Percentiles rank a stretch among this genome's conserved stretches.
These are phyloP conservation scores for Chrysosphaeria jannelii DNA, from an alignment of 2,329 filamentous ascomycete species.

Conservation along the genomic window DNA sequence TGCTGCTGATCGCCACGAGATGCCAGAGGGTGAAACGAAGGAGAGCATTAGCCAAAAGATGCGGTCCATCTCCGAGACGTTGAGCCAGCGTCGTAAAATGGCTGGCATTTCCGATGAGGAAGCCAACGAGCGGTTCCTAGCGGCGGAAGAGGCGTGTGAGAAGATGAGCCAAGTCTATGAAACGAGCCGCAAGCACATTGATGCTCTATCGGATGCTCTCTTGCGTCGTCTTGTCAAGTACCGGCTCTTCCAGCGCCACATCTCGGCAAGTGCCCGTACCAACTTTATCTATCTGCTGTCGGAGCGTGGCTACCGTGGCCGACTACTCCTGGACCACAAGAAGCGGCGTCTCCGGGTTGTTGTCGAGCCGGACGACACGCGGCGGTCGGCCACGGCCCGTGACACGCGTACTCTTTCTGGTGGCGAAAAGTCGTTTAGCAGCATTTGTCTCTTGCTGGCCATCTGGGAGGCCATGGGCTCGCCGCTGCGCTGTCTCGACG, in stretches of 20 bases:
- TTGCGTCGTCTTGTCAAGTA: constrained; percentile 42
- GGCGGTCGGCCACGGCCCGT: constrained; percentile 35
- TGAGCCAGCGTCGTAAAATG: constrained; percentile 23
- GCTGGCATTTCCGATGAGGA: constrained; percentile 34
- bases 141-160: constrained; percentile 11
- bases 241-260: constrained; percentile 52
- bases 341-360: constrained; percentile 46
- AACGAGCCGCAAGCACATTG: constrained; percentile 13
- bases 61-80: constrained; percentile 22
- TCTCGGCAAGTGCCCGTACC: constrained; percentile 58
- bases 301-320: constrained; percentile 68
- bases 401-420: constrained; percentile 82
- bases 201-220: constrained; percentile 26
- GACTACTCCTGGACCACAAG: constrained; percentile 48
- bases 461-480: constrained; percentile 98
- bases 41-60: constrained; percentile 23
- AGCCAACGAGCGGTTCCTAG: constrained; percentile 20
- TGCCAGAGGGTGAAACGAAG: constrained; percentile 33
- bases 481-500: constrained; percentile 76
- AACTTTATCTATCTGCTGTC: constrained; percentile 72
- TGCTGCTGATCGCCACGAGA: constrained; percentile 22
- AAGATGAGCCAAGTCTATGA: constrained; percentile 14
- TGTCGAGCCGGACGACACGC: constrained; percentile 42
- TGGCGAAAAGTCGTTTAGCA: constrained; percentile 93
- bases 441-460: constrained; percentile 70